A percentile compares a stretch with the other conserved stretches of the same genome.
Evolutionary conservation across 257 asterid genomes (phyloP).

Genomic region (Gardenia jasminoides): DNA sequence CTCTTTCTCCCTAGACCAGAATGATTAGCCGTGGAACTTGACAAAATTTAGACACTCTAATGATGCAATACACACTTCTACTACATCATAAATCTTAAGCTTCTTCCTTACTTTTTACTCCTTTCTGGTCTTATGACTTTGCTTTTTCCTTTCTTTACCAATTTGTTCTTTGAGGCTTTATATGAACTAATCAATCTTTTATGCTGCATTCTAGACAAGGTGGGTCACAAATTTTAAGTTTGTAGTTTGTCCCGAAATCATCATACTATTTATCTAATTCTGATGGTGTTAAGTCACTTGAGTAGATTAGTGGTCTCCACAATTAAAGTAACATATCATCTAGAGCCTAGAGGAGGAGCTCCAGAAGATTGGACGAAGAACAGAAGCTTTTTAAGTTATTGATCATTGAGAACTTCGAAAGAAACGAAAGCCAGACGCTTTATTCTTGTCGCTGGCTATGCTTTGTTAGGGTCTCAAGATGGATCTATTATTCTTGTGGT

Average conservation of each 20-base stretch:
- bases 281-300: not conserved
- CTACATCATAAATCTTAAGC: not conserved
- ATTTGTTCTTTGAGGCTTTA: not conserved
- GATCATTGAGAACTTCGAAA: conserved; percentile 13
- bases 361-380: not conserved
- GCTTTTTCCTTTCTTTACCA: not conserved
- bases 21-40: conserved; percentile 21
- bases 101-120: not conserved
- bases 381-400: not conserved
- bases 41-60: conserved; percentile 1
- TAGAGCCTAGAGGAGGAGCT: not conserved
- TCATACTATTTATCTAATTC: not conserved
- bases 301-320: not conserved
- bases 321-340: not conserved
- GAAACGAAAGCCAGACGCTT: conserved; percentile 13
- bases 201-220: not conserved
- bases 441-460: not conserved
- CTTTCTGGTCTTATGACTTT: conserved; percentile 4
- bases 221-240: not conserved
- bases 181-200: not conserved
- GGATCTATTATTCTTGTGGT: too few relatives aligned
- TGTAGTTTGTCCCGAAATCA: not conserved
- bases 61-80: not conserved
- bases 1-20: conserved; percentile 27
- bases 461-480: not conserved